These are phyloP conservation scores for Ulota crispa DNA, from an alignment of 225 moss, liverwort and hornwort species.

Conservation along the genomic window DNA sequence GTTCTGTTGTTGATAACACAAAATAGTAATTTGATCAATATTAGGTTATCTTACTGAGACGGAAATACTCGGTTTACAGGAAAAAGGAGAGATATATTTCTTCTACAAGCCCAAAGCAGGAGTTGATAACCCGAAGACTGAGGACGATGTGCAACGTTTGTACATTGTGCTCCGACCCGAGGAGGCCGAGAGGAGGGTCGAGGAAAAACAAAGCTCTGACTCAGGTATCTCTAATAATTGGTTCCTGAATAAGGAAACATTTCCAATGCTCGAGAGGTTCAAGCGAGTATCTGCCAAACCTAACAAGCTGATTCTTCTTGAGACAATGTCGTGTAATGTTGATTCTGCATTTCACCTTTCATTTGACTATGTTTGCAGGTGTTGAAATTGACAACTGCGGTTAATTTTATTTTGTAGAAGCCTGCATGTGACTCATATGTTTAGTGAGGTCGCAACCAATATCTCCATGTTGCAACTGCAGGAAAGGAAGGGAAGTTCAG, in stretches of 20 bases:
- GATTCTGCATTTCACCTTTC: not conserved
- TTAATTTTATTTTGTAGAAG: not conserved
- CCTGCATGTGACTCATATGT: not conserved
- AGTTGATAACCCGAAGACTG: constrained; percentile 17
- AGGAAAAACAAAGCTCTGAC: constrained; percentile 53
- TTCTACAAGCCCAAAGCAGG: constrained; percentile 42
- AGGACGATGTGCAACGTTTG: constrained; percentile 37
- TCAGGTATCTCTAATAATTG: constrained; percentile 5
- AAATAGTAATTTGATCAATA: not conserved
- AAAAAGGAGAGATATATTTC: constrained; percentile 58
- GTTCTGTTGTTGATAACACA: not conserved
- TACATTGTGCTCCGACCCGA: constrained; percentile 50
- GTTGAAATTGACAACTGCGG: not conserved
- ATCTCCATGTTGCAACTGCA: not conserved
- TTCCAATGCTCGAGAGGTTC: not conserved
- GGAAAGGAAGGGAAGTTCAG: constrained; percentile 27
- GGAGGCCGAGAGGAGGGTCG: constrained; percentile 36
- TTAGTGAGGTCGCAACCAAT: not conserved
- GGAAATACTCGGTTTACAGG: constrained; percentile 7
- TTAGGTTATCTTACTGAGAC: not conserved
- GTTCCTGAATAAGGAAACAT: not conserved
- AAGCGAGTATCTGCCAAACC: not conserved
- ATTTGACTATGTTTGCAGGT: not conserved
- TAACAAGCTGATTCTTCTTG: not conserved
- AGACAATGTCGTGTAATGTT: not conserved